These are phyloP conservation scores for Cutaneotrichosporon curvatum DNA, from an alignment of 1,284 basidiomycete genomes.

Conservation along the genomic window DNA sequence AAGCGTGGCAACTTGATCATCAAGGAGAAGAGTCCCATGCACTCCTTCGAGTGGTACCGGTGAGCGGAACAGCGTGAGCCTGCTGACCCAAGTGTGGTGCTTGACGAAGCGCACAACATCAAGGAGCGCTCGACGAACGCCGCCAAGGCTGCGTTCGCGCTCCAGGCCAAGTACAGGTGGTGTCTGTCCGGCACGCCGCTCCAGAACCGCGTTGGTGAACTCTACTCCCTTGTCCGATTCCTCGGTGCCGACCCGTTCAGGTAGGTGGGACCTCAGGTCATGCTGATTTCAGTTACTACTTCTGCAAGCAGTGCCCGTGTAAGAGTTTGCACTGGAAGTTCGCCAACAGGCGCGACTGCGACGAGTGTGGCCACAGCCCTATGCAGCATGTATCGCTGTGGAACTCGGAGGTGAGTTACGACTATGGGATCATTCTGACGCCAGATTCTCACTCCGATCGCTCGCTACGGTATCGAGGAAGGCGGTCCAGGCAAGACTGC, in stretches of 20 bases:
- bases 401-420: constrained; percentile 28
- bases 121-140: constrained; percentile 93
- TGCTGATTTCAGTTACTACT: constrained; percentile 58
- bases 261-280: constrained; percentile 14
- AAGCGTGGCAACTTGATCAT: constrained; percentile 76
- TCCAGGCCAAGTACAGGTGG: constrained; percentile 79
- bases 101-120: constrained; percentile 98
- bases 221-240: constrained; percentile 89
- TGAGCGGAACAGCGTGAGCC: constrained; percentile 80
- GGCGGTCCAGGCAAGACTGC: constrained; percentile 65
- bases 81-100: constrained; percentile 54
- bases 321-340: constrained; percentile 60
- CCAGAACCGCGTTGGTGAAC: constrained; percentile 93
- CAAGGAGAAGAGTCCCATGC: constrained; percentile 82
- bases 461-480: constrained; percentile 60
- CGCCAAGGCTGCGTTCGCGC: constrained; percentile 88
- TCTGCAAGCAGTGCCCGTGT: constrained; percentile 64
- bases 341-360: constrained; percentile 71
- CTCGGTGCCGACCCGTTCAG: constrained; percentile 80
- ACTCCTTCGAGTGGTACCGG: constrained; percentile 83
- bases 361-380: constrained; percentile 85
- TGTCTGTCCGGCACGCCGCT: constrained; percentile 97
- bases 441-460: constrained; percentile 88
- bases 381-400: constrained; percentile 75
- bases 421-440: constrained; percentile 28